A percentile compares a stretch with the other conserved stretches of the same genome.
phyloP scores from a whole-genome alignment of 148 eudicot genomes.

The Nepenthes mirabilis region DNA sequence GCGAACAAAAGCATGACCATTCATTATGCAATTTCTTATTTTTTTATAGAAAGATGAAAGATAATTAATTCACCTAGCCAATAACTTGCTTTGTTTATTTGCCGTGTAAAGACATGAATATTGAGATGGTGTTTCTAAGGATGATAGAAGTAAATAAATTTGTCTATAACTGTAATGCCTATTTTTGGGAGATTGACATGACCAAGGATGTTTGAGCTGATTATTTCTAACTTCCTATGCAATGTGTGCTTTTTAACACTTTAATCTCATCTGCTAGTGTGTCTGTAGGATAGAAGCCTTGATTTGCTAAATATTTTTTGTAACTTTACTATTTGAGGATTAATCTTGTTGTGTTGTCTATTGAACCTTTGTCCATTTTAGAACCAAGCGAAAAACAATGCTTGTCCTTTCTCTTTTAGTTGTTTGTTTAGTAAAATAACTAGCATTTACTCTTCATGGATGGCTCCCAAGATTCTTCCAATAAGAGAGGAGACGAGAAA shows the following conservation, averaged over 20 bases:
- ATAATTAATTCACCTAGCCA: neutral
- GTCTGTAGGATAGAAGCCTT: no score
- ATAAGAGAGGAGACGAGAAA: no score
- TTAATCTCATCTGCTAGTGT: neutral
- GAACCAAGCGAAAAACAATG: no score
- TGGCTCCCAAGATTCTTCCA: no score
- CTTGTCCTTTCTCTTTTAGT: no score
- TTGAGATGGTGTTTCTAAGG: slow-evolving; percentile 47
- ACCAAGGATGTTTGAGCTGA: slow-evolving; percentile 93
- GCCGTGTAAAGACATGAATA: slow-evolving; percentile 43
- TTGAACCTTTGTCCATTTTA: no score
- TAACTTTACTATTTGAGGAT: no score
- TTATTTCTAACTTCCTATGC: slow-evolving; percentile 73
- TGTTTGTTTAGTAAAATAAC: no score
- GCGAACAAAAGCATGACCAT: neutral
- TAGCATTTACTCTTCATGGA: no score
- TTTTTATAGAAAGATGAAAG: neutral
- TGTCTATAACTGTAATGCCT: slow-evolving; percentile 61
- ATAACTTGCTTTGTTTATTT: slow-evolving; percentile 4
- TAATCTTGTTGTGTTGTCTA: no score
- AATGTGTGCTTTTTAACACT: slow-evolving; percentile 39
- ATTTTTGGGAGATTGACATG: slow-evolving; percentile 88
- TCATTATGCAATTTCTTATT: no score
- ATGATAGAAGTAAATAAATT: slow-evolving; percentile 46
- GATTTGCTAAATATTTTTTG: no score